Percentiles rank a stretch among this genome's conserved stretches.
phyloP scores from a whole-genome alignment of 306 rosid species.

The Gillenia trifoliata region DNA sequence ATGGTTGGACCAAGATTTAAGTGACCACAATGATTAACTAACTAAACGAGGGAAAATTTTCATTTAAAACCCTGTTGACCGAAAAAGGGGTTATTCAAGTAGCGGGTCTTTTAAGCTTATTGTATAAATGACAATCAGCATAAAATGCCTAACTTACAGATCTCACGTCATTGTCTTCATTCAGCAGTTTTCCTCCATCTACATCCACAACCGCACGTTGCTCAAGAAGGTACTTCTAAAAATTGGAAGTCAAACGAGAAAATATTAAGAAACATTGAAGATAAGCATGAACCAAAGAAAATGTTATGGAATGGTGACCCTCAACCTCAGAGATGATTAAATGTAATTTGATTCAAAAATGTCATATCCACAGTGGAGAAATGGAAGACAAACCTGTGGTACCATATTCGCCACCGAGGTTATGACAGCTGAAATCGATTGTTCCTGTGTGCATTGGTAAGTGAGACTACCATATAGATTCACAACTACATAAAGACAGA shows the following conservation, averaged over 20 bases:
- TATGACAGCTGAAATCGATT: conserved; percentile 76
- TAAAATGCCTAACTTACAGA: conserved; percentile 60
- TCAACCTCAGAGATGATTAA: not conserved
- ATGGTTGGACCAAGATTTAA: conserved; percentile 11
- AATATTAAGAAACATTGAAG: not conserved
- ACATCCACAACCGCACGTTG: conserved; percentile 69
- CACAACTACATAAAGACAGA: not conserved
- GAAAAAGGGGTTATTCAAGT: too few relatives aligned
- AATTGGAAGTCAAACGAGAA: not conserved
- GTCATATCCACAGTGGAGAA: not conserved
- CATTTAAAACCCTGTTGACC: too few relatives aligned
- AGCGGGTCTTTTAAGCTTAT: too few relatives aligned
- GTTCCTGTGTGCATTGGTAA: conserved; percentile 60
- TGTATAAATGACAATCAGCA: conserved; percentile 1
- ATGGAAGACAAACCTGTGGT: conserved; percentile 74
- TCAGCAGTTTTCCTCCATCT: conserved; percentile 80
- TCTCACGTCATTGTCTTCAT: conserved; percentile 89
- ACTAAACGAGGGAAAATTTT: not conserved
- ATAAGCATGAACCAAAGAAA: not conserved
- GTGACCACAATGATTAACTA: conserved; percentile 2
- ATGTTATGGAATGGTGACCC: not conserved
- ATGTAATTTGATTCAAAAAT: not conserved
- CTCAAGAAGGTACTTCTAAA: conserved; percentile 84
- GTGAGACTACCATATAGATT: conserved; percentile 1
- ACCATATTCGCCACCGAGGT: conserved; percentile 74